Evolutionary conservation across 805 yeast species (phyloP).

Genomic region (Sungouiella blattae): DNA sequence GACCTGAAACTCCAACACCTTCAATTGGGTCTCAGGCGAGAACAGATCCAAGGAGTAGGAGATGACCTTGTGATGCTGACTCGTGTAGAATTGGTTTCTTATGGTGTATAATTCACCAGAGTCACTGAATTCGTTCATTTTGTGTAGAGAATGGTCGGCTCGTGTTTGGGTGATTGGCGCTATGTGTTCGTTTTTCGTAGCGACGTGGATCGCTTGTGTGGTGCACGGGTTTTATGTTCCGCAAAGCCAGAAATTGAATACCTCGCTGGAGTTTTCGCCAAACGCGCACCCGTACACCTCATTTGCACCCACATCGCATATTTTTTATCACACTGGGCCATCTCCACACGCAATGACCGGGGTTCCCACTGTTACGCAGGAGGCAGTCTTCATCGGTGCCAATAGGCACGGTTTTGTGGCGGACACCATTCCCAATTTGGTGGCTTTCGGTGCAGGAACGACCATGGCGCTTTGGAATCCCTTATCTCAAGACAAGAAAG

Average conservation of each 20-base stretch:
- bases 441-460: constrained; percentile 72
- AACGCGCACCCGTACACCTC: constrained; percentile 3
- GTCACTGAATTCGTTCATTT: constrained; percentile 38
- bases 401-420: constrained; percentile 61
- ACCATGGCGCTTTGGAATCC: constrained; percentile 73
- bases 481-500: constrained; percentile 33
- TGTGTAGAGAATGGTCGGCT: constrained; percentile 1
- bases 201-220: not conserved
- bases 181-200: no score
- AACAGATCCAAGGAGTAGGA: constrained; percentile 37
- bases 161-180: constrained; percentile 1
- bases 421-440: constrained; percentile 43
- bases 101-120: constrained; percentile 52
- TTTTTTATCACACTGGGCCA: not conserved
- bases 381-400: constrained; percentile 70
- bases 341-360: not conserved
- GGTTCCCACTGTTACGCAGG: constrained; percentile 21
- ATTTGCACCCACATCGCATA: constrained; percentile 6
- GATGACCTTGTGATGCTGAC: constrained; percentile 47
- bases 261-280: no score
- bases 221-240: constrained; percentile 5
- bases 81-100: constrained; percentile 59
- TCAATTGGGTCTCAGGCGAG: constrained; percentile 32
- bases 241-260: no score
- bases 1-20: constrained; percentile 39